Percentiles rank a stretch among this genome's conserved stretches.
Evolutionary conservation across 768 basidiomycete species (phyloP).

Genomic region (Xerocomellus intermedius): DNA sequence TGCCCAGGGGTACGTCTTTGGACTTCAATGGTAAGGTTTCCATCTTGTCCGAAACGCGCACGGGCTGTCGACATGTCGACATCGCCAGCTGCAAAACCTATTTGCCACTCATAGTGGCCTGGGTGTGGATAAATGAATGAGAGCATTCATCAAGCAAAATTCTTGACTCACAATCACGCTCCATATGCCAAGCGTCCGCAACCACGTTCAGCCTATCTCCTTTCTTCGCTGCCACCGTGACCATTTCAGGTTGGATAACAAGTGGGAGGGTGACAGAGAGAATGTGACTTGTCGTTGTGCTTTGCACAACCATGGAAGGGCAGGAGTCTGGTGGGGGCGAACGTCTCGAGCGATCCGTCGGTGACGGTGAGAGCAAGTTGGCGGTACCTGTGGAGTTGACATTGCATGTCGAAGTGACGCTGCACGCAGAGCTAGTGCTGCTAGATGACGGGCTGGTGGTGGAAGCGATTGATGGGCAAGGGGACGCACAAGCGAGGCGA

Average conservation of each 20-base stretch:
- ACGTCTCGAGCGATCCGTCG: slow-evolving; percentile 31
- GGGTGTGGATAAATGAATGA: slow-evolving; percentile 3
- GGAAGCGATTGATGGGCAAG: slow-evolving; percentile 29
- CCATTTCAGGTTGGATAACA: slow-evolving; percentile 56
- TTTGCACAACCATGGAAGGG: slow-evolving; percentile 46
- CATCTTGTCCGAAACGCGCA: slow-evolving; percentile 47
- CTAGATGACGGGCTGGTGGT: slow-evolving; percentile 22
- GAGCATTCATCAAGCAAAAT: neutral
- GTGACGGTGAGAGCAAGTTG: slow-evolving; percentile 24
- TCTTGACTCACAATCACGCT: slow-evolving; percentile 51
- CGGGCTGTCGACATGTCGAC: slow-evolving; percentile 53
- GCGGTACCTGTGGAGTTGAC: slow-evolving; percentile 15
- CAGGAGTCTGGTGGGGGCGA: slow-evolving; percentile 33
- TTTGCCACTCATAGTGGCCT: slow-evolving; percentile 66
- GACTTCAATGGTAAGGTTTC: slow-evolving; percentile 49
- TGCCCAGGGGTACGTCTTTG: slow-evolving; percentile 30
- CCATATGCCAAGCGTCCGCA: slow-evolving; percentile 63
- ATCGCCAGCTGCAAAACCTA: slow-evolving; percentile 52
- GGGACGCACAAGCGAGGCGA: slow-evolving; percentile 29
- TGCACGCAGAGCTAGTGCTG: slow-evolving; percentile 26
- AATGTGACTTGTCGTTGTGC: slow-evolving; percentile 40
- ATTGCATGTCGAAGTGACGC: slow-evolving; percentile 24
- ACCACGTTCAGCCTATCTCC: slow-evolving; percentile 56
- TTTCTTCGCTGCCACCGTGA: slow-evolving; percentile 58
- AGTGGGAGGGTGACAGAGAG: slow-evolving; percentile 50